Evolutionary conservation across 805 yeast species (phyloP).

Genomic region (Dipodascus albidus): DNA sequence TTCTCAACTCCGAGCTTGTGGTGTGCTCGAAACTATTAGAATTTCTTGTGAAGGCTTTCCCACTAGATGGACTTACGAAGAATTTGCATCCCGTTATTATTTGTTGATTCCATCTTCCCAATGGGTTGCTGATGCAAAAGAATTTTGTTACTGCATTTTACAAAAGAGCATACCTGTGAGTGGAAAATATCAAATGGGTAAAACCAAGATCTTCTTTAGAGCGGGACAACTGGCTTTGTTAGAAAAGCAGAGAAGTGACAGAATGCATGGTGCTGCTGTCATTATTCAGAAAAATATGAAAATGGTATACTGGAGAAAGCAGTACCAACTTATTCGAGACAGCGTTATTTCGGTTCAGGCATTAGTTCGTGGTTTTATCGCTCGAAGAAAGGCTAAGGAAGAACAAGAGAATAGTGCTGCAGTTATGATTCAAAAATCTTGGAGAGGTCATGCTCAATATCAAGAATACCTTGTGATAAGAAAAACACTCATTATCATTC

Average conservation of each 20-base stretch:
- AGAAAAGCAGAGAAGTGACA: conserved; percentile 75
- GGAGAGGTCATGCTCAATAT: conserved; percentile 32
- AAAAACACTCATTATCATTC: conserved; percentile 43
- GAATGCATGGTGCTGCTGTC: conserved; percentile 66
- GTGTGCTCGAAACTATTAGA: conserved; percentile 93
- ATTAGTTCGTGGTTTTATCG: conserved; percentile 48
- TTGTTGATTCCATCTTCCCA: conserved; percentile 62
- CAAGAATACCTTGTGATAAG: conserved; percentile 41
- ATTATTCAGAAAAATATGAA: conserved; percentile 77
- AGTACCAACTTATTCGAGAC: conserved; percentile 41
- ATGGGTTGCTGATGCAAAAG: conserved; percentile 50
- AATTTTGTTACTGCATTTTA: conserved; percentile 59
- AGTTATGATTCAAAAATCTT: conserved; percentile 55
- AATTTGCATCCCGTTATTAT: conserved; percentile 82
- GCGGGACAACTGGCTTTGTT: conserved; percentile 93
- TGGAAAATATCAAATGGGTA: conserved; percentile 76
- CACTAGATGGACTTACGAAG: conserved; percentile 88
- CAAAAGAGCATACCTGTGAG: conserved; percentile 43
- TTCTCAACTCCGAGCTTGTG: conserved; percentile 94
- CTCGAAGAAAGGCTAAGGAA: conserved; percentile 44
- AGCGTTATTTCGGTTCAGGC: conserved; percentile 51
- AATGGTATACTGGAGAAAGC: conserved; percentile 48
- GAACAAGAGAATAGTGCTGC: conserved; percentile 48
- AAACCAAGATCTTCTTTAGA: conserved; percentile 86
- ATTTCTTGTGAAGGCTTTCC: conserved; percentile 98